Evolutionary conservation across 2,329 filamentous ascomycete genomes (phyloP).

Genomic region (Penicillium crustosum): DNA sequence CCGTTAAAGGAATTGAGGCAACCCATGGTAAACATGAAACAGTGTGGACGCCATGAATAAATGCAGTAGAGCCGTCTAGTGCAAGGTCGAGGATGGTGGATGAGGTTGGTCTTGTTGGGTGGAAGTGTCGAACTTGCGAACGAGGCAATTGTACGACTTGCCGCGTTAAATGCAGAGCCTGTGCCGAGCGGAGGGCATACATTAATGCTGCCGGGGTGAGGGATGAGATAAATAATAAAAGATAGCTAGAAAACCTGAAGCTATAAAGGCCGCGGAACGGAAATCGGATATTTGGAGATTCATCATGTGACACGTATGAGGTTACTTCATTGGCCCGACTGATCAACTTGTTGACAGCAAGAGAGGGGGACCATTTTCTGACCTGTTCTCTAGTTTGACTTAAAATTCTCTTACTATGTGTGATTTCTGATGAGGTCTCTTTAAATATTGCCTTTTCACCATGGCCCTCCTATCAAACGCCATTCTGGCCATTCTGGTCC

Average conservation of each 20-base stretch:
- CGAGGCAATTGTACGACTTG: slow-evolving; percentile 5
- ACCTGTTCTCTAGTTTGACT: slow-evolving; percentile 4
- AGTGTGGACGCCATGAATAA: slow-evolving; percentile 54
- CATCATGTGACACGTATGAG: slow-evolving; percentile 27
- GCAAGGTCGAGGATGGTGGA: slow-evolving; percentile 42
- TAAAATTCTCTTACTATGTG: slow-evolving; percentile 22
- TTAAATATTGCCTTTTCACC: slow-evolving; percentile 14
- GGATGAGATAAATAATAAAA: neutral
- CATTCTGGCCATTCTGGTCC: slow-evolving; percentile 33
- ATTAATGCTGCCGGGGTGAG: slow-evolving; percentile 4
- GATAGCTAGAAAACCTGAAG: neutral
- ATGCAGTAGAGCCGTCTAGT: slow-evolving; percentile 45
- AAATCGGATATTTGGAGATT: slow-evolving; percentile 1
- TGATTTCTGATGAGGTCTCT: slow-evolving; percentile 17
- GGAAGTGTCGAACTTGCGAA: slow-evolving; percentile 49
- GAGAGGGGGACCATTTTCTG: slow-evolving; percentile 8
- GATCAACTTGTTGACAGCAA: slow-evolving; percentile 25
- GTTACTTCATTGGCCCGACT: slow-evolving; percentile 14
- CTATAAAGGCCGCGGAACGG: slow-evolving; percentile 6
- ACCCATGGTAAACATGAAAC: slow-evolving; percentile 54
- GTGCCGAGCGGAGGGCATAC: slow-evolving; percentile 14
- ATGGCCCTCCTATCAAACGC: slow-evolving; percentile 39
- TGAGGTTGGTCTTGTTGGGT: slow-evolving; percentile 47
- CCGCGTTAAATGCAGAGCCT: slow-evolving; percentile 2
- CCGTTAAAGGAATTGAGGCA: slow-evolving; percentile 55